Conservation (phyloP, 2,329 filamentous ascomycete species). For the Penicillium sp. region DNA sequence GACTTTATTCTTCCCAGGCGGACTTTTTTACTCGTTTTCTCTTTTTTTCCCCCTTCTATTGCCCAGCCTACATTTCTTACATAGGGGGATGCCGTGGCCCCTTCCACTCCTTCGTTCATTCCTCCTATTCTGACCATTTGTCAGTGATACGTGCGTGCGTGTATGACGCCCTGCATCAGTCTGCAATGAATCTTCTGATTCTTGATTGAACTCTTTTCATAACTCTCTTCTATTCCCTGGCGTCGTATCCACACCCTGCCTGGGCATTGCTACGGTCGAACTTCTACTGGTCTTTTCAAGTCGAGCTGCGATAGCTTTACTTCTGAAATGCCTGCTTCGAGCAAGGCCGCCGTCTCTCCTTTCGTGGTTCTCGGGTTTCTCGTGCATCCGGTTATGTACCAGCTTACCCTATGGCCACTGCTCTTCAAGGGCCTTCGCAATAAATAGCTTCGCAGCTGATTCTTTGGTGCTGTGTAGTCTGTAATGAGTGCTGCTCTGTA, state of each 20-base stretch:
- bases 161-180: constrained; percentile 23
- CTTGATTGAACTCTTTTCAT: constrained; percentile 1
- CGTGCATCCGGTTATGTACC: constrained; percentile 28
- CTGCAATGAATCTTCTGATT: constrained; percentile 18
- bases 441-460: constrained; percentile 15
- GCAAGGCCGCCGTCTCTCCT: constrained; percentile 1
- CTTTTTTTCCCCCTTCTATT: constrained; percentile 8
- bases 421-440: constrained; percentile 8
- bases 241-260: neutral
- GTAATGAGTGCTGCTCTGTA: neutral
- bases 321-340: constrained; percentile 4
- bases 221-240: constrained; percentile 1
- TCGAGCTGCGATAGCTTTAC: constrained; percentile 2
- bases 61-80: constrained; percentile 8
- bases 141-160: constrained; percentile 6
- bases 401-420: constrained; percentile 6
- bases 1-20: constrained; percentile 21
- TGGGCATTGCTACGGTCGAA: constrained; percentile 1
- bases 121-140: constrained; percentile 8
- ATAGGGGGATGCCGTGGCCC: neutral
- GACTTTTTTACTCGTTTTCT: constrained; percentile 6
- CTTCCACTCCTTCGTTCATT: constrained; percentile 14
- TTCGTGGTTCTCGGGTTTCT: constrained; percentile 11
- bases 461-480: neutral
- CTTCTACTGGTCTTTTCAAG: constrained; percentile 1